A percentile compares a stretch with the other conserved stretches of the same genome.
phyloP scores from a whole-genome alignment of 768 basidiomycete species.

The Gelatoporia subvermispora region DNA sequence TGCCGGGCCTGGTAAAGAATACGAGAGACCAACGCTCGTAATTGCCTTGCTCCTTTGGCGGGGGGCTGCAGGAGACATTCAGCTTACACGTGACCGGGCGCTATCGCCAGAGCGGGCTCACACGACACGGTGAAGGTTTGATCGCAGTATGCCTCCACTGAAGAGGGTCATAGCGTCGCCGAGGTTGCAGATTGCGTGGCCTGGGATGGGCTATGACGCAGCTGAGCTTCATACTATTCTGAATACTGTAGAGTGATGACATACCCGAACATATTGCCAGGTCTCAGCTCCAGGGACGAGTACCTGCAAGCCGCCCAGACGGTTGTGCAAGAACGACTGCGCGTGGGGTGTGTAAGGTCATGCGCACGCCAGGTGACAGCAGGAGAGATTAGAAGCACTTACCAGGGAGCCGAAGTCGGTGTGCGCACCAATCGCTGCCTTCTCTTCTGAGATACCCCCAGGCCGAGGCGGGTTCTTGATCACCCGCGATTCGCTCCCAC shows the following conservation, averaged over 20 bases:
- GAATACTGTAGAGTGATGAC: not conserved
- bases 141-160: constrained; percentile 59
- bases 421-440: constrained; percentile 27
- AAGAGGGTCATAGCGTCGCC: constrained; percentile 60
- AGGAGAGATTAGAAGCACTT: constrained; percentile 28
- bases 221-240: not conserved
- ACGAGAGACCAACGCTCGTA: constrained; percentile 63
- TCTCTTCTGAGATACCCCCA: constrained; percentile 13
- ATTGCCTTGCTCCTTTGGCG: constrained; percentile 51
- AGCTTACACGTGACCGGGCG: not conserved
- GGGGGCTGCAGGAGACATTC: constrained; percentile 28
- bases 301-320: constrained; percentile 66
- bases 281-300: constrained; percentile 52
- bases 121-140: constrained; percentile 62
- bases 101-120: constrained; percentile 22
- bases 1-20: constrained; percentile 61
- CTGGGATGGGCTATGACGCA: constrained; percentile 22
- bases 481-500: constrained; percentile 27
- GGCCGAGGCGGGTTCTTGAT: constrained; percentile 28
- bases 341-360: constrained; percentile 13
- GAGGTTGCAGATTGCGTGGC: constrained; percentile 30
- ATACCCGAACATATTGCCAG: constrained; percentile 66
- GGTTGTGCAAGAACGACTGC: constrained; percentile 66
- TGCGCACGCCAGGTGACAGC: constrained; percentile 27
- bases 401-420: constrained; percentile 33